Conservation (phyloP, 228 moss, liverwort and hornwort species). For the Sphagnum fallax region DNA sequence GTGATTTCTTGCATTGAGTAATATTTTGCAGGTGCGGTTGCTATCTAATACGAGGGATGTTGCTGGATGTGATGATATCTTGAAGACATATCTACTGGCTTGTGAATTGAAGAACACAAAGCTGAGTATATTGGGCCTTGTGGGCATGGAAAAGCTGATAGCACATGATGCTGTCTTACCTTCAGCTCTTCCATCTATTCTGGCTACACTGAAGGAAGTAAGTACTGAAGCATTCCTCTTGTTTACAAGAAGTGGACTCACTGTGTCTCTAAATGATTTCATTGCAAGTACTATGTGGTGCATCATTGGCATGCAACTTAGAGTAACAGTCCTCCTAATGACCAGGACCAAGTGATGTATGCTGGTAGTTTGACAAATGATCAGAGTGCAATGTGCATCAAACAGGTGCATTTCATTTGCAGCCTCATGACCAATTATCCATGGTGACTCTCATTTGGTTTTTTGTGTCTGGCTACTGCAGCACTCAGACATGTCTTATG, state of each 20-base stretch:
- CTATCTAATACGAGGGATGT: constrained; percentile 74
- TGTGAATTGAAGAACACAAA: constrained; percentile 88
- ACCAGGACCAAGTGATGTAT: background rate
- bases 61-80: constrained; percentile 70
- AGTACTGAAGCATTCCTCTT: background rate
- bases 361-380: background rate
- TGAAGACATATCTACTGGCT: constrained; percentile 86
- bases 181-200: constrained; percentile 68
- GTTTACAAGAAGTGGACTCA: background rate
- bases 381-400: no score
- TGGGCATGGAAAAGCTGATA: constrained; percentile 90
- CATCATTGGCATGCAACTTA: no score
- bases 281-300: background rate
- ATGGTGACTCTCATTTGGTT: background rate
- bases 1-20: no score
- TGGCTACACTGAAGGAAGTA: constrained; percentile 77
- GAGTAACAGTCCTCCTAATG: no score
- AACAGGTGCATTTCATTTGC: no score
- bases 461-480: constrained; percentile 15
- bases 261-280: background rate
- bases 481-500: constrained; percentile 83
- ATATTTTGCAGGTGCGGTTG: constrained; percentile 53
- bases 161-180: constrained; percentile 83
- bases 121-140: constrained; percentile 83
- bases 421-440: no score